These are phyloP conservation scores for Picea glauca DNA, from an alignment of 75 land plant species.

Conservation along the genomic window DNA sequence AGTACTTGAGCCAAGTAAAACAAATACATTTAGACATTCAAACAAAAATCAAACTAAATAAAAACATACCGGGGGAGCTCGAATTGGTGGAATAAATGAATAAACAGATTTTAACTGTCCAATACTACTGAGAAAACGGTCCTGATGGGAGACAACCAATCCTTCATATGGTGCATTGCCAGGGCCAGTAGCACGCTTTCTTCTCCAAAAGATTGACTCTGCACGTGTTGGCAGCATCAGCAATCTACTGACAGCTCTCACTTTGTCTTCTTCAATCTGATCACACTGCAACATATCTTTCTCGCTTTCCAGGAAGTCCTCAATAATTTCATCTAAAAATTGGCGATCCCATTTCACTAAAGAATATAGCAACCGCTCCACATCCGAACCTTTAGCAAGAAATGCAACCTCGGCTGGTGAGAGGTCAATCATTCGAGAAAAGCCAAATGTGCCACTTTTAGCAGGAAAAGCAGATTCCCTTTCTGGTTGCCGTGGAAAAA, in stretches of 20 bases:
- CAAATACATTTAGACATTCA: neutral
- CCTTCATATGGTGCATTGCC: constrained; percentile 58
- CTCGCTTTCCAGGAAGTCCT: constrained; percentile 36
- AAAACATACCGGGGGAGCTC: constrained; percentile 83
- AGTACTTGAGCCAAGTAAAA: neutral
- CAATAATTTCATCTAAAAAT: constrained; percentile 45
- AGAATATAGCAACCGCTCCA: constrained; percentile 69
- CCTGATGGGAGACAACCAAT: constrained; percentile 59
- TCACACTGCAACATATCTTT: constrained; percentile 17
- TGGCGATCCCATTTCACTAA: constrained; percentile 41
- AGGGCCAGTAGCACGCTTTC: constrained; percentile 51
- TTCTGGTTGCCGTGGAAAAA: constrained; percentile 14
- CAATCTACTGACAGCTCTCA: constrained; percentile 72
- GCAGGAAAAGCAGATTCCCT: constrained; percentile 4
- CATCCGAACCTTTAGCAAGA: constrained; percentile 51
- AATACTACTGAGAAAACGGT: constrained; percentile 51
- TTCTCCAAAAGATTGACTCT: constrained; percentile 36
- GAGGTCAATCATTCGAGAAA: constrained; percentile 70
- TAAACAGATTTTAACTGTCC: constrained; percentile 66
- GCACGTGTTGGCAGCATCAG: constrained; percentile 64
- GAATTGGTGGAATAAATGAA: constrained; percentile 76
- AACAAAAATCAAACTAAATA: neutral
- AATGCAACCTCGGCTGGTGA: constrained; percentile 76
- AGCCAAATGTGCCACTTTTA: constrained; percentile 75
- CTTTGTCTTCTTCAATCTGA: constrained; percentile 37